Evolutionary conservation across 768 basidiomycete genomes (phyloP).

Genomic region (Hydnomerulius pinastri): DNA sequence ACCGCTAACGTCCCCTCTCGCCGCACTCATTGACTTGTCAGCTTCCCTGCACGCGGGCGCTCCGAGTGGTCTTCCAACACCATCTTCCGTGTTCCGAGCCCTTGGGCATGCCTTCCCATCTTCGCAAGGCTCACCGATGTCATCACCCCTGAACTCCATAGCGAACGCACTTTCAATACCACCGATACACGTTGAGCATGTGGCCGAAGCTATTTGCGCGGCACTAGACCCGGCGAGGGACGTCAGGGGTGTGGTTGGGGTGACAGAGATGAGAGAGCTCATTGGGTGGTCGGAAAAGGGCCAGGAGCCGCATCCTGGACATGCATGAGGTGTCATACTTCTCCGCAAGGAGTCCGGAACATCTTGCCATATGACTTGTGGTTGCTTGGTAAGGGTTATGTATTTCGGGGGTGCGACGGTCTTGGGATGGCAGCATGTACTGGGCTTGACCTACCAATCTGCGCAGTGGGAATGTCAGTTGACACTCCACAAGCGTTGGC

Average conservation of each 20-base stretch:
- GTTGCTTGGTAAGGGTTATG: constrained; percentile 9
- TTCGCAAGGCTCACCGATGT: constrained; percentile 32
- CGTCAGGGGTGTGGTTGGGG: constrained; percentile 67
- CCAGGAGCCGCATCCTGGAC: constrained; percentile 15
- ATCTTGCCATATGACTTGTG: constrained; percentile 4
- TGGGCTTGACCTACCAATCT: constrained; percentile 17
- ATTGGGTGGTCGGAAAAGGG: constrained; percentile 62
- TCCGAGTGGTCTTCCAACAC: constrained; percentile 60
- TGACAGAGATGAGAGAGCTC: constrained; percentile 71
- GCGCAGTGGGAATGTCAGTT: constrained; percentile 21
- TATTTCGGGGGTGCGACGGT: constrained; percentile 20
- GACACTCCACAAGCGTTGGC: constrained; percentile 8
- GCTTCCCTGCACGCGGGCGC: constrained; percentile 65
- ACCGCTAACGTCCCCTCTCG: constrained; percentile 85
- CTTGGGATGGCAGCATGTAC: constrained; percentile 11
- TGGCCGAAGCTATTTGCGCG: constrained; percentile 80
- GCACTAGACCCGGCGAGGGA: constrained; percentile 52
- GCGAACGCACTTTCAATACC: constrained; percentile 82
- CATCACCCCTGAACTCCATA: constrained; percentile 60
- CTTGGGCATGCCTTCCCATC: constrained; percentile 42
- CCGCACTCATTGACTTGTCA: constrained; percentile 81
- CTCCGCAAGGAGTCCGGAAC: constrained; percentile 6
- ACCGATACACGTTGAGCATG: constrained; percentile 95
- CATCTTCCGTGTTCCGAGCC: constrained; percentile 60
- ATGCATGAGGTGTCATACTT: constrained; percentile 14